Percentiles rank a stretch among this genome's conserved stretches.
These are phyloP conservation scores for Poa pratensis DNA, from an alignment of 176 grass and related monocot species.

Conservation along the genomic window DNA sequence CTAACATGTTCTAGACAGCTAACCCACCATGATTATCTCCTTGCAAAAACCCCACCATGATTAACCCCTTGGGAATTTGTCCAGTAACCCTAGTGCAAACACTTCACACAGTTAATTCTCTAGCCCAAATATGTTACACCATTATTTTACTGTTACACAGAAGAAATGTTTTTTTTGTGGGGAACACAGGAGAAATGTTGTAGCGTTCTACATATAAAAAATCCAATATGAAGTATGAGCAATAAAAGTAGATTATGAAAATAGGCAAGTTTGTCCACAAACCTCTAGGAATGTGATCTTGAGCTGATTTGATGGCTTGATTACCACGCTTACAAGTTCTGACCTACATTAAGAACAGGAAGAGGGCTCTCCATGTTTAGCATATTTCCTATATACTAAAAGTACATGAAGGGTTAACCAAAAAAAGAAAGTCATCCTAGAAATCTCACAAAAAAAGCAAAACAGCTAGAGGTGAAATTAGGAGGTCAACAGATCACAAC, in stretches of 20 bases:
- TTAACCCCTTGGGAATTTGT: background rate
- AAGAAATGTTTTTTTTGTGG: background rate
- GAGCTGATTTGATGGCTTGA: conserved; percentile 91
- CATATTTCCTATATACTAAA: background rate
- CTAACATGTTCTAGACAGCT: background rate
- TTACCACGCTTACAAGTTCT: conserved; percentile 84
- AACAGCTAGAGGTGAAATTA: background rate
- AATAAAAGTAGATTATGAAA: conserved; percentile 17
- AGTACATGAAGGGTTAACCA: background rate
- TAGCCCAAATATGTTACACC: conserved; percentile 1
- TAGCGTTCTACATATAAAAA: background rate
- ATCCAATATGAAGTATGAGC: background rate
- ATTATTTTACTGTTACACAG: conserved; percentile 17
- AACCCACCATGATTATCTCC: background rate
- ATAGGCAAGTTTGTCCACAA: conserved; percentile 38
- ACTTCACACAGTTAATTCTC: background rate
- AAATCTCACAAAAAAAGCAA: background rate
- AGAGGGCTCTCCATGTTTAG: conserved; percentile 35
- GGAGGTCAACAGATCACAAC: background rate
- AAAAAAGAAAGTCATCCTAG: background rate
- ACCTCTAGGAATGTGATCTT: conserved; percentile 99
- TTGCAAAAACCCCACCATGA: background rate
- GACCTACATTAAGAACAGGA: conserved; percentile 69
- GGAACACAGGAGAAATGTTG: background rate
- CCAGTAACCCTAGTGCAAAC: background rate